Conservation (phyloP, 805 yeast genomes). For the Clavispora fructus region DNA sequence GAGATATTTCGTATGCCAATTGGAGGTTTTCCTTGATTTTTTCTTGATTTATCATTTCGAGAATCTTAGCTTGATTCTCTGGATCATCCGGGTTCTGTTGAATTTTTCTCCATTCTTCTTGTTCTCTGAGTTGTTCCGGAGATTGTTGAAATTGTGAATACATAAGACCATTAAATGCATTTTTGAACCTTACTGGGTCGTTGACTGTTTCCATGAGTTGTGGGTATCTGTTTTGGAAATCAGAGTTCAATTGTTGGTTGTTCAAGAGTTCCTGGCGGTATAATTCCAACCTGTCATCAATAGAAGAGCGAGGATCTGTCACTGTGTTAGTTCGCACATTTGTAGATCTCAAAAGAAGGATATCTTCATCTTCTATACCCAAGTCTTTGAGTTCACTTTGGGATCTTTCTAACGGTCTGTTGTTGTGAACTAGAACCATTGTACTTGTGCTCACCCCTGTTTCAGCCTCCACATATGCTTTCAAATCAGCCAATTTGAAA, state of each 20-base stretch:
- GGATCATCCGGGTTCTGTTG: constrained; percentile 68
- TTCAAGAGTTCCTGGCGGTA: constrained; percentile 44
- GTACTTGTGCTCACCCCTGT: constrained; percentile 43
- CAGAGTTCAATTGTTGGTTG: constrained; percentile 36
- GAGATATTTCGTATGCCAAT: constrained; percentile 79
- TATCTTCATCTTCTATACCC: constrained; percentile 53
- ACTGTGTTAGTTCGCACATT: not conserved
- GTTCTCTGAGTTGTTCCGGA: constrained; percentile 2
- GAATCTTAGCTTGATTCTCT: constrained; percentile 57
- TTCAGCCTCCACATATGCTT: constrained; percentile 70
- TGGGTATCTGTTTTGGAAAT: constrained; percentile 39
- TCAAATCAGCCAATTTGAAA: constrained; percentile 60
- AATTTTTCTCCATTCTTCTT: constrained; percentile 45
- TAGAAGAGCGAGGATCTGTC: not conserved
- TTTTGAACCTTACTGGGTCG: constrained; percentile 45
- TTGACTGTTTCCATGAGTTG: constrained; percentile 41
- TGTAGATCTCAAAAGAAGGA: constrained; percentile 39
- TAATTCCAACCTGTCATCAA: constrained; percentile 26
- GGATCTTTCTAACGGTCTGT: constrained; percentile 32
- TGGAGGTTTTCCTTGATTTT: constrained; percentile 76
- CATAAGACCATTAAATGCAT: constrained; percentile 19
- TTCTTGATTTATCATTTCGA: constrained; percentile 63
- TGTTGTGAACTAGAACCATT: constrained; percentile 49
- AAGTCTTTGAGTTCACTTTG: constrained; percentile 39
- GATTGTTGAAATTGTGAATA: constrained; percentile 24